These are phyloP conservation scores for Lepiota venenata DNA, from an alignment of 768 basidiomycete species.

Conservation along the genomic window DNA sequence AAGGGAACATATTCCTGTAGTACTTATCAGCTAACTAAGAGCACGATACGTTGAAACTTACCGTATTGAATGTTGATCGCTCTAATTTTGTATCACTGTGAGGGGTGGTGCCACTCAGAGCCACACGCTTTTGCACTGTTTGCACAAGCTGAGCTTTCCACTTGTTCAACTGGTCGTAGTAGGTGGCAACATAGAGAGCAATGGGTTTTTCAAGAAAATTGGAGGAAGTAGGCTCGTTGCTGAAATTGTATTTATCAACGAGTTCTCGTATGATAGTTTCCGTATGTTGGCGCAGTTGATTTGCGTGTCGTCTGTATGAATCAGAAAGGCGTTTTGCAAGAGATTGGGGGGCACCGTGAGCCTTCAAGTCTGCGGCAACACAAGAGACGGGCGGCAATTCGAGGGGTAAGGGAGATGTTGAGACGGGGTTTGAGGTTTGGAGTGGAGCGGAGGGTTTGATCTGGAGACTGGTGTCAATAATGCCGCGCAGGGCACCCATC, in stretches of 20 bases:
- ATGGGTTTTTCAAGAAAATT: neutral
- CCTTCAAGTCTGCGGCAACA: neutral
- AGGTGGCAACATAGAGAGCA: neutral
- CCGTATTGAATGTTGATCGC: neutral
- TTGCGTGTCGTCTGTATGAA: neutral
- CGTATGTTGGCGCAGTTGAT: neutral
- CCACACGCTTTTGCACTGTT: no score
- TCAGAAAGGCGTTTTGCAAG: neutral
- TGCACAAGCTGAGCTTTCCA: neutral
- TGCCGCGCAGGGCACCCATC: no score
- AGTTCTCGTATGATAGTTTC: neutral
- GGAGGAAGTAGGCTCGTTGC: neutral
- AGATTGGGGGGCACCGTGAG: no score
- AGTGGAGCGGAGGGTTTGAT: no score
- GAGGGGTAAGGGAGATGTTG: no score
- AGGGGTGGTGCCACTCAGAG: neutral
- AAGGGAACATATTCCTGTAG: conserved; percentile 42
- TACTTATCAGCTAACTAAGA: neutral
- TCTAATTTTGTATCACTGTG: neutral
- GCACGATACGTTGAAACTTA: neutral
- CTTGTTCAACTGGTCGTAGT: neutral
- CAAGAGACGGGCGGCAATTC: neutral
- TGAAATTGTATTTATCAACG: neutral
- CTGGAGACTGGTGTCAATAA: no score
- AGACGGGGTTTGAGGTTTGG: no score